Evolutionary conservation across 2,329 filamentous ascomycete genomes (phyloP).

Genomic region (Fusarium sp.): DNA sequence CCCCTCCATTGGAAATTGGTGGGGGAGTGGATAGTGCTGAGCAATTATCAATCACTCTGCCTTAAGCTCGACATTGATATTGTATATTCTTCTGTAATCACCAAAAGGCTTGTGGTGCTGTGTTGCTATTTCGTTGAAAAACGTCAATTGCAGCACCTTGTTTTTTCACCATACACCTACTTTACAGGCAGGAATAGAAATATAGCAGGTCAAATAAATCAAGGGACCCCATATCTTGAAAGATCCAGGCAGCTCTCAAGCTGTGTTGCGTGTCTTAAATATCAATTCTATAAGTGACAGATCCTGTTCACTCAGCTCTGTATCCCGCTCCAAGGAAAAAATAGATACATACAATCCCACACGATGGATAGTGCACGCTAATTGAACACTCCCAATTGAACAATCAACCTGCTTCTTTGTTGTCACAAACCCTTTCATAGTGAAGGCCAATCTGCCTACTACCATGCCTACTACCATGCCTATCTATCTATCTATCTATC

Average conservation of each 20-base stretch:
- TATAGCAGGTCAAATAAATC: too few relatives aligned
- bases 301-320: not conserved
- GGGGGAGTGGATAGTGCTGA: not conserved
- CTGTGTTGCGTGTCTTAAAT: not conserved
- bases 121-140: not conserved
- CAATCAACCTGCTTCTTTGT: not conserved
- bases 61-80: not conserved
- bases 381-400: not conserved
- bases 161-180: too few relatives aligned
- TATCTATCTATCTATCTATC: too few relatives aligned
- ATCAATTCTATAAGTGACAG: not conserved
- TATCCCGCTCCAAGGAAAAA: not conserved
- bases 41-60: not conserved
- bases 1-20: conserved; percentile 10
- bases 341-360: not conserved
- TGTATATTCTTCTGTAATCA: not conserved
- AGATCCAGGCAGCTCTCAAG: not conserved
- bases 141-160: not conserved
- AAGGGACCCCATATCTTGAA: not conserved
- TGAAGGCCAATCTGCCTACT: not conserved
- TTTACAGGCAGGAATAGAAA: too few relatives aligned
- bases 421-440: not conserved
- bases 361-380: not conserved
- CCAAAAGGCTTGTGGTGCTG: not conserved
- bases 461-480: not conserved